Evolutionary conservation across 2,329 filamentous ascomycete species (phyloP).

Genomic region (Aspergillus alliaceus): DNA sequence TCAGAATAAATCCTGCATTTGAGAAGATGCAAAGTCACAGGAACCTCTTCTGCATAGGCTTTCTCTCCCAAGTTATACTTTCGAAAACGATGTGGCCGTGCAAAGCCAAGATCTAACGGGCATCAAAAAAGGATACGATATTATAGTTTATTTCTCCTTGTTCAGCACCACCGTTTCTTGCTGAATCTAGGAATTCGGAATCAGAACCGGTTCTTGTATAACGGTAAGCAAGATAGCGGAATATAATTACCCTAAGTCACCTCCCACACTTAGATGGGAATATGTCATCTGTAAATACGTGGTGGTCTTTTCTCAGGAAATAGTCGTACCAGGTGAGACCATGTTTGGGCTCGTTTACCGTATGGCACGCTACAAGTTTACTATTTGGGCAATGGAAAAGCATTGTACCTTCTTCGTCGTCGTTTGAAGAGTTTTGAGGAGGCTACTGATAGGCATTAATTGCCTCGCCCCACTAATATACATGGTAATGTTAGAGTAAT

Average conservation of each 20-base stretch:
- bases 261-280: neutral
- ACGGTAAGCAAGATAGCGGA: neutral
- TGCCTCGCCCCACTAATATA: no score
- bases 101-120: neutral
- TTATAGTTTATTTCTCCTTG: neutral
- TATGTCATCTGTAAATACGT: no score
- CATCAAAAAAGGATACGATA: neutral
- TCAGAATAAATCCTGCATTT: neutral
- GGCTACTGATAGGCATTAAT: no score
- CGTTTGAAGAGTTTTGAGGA: no score
- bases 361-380: no score
- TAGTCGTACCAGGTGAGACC: no score
- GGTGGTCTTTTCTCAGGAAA: no score
- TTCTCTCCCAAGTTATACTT: neutral
- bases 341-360: no score
- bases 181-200: neutral
- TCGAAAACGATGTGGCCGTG: neutral
- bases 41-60: neutral
- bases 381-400: no score
- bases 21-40: neutral
- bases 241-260: neutral
- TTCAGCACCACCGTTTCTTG: neutral
- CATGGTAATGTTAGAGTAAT: no score
- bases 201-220: neutral
- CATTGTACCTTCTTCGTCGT: no score